A percentile compares a stretch with the other conserved stretches of the same genome.
phyloP scores from a whole-genome alignment of 176 grass and related monocot species.

The Elaeis guineensis region DNA sequence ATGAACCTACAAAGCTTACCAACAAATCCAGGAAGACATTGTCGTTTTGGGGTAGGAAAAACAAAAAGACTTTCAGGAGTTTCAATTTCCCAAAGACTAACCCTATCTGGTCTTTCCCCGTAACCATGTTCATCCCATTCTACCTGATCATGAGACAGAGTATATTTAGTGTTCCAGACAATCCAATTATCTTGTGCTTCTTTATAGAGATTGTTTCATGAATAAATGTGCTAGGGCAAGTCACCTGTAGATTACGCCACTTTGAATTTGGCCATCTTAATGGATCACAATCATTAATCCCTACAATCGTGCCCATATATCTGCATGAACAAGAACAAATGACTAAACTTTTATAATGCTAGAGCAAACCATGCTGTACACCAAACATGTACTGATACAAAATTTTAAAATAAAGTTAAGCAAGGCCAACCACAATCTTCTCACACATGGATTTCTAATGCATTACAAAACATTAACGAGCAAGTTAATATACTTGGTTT shows the following conservation, averaged over 20 bases:
- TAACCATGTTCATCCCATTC: slow-evolving; percentile 98
- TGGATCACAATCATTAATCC: slow-evolving; percentile 70
- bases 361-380: too few relatives aligned
- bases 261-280: slow-evolving; percentile 95
- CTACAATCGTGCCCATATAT: slow-evolving; percentile 71
- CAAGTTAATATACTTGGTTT: too few relatives aligned
- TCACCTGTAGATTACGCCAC: slow-evolving; percentile 85
- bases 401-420: too few relatives aligned
- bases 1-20: slow-evolving; percentile 36
- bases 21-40: slow-evolving; percentile 55
- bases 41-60: slow-evolving; percentile 66
- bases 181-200: background rate
- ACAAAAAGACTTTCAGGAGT: slow-evolving; percentile 67
- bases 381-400: too few relatives aligned
- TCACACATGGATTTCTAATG: too few relatives aligned
- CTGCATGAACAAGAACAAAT: slow-evolving; percentile 31
- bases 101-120: slow-evolving; percentile 73
- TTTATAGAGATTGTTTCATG: background rate
- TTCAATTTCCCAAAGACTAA: slow-evolving; percentile 92
- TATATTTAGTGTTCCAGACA: background rate
- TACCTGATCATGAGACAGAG: slow-evolving; percentile 26
- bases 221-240: background rate
- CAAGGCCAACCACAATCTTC: too few relatives aligned
- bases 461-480: too few relatives aligned
- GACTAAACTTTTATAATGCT: background rate